Evolutionary conservation across 73 alveolate genomes (phyloP).

Genomic region (Uronychia binucleata): DNA sequence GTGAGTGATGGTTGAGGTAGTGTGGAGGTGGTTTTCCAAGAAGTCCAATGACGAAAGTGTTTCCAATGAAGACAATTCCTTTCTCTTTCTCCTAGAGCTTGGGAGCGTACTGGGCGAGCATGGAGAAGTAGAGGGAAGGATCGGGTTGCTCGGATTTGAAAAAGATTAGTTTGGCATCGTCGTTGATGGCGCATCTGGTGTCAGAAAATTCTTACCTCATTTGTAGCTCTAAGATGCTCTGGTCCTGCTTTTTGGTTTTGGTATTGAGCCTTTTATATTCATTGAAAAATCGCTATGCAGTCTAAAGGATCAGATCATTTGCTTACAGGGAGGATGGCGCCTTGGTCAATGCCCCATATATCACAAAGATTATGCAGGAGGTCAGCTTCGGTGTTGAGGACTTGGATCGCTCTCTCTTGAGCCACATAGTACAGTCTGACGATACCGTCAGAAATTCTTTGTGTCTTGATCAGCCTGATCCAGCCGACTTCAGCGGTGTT

Average conservation of each 20-base stretch:
- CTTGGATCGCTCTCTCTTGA: constrained; percentile 92
- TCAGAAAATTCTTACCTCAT: constrained; percentile 56
- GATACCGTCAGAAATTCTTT: constrained; percentile 98
- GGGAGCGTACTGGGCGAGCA: constrained; percentile 62
- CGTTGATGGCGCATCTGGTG: constrained; percentile 10
- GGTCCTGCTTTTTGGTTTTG: constrained; percentile 71
- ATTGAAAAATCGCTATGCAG: constrained; percentile 92
- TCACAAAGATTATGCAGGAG: constrained; percentile 75
- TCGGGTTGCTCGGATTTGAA: constrained; percentile 70
- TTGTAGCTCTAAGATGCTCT: constrained; percentile 79
- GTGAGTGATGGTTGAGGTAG: no score
- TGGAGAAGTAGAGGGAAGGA: constrained; percentile 78
- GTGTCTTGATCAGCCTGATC: constrained; percentile 89
- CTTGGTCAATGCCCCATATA: constrained; percentile 89
- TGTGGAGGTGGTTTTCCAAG: constrained; percentile 68
- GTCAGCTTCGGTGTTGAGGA: constrained; percentile 79
- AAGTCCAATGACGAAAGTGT: constrained; percentile 74
- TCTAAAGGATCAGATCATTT: constrained; percentile 19
- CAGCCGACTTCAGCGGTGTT: constrained; percentile 98
- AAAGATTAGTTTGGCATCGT: constrained; percentile 13
- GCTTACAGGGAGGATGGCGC: constrained; percentile 70
- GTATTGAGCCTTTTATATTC: constrained; percentile 85
- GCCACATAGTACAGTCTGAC: constrained; percentile 98
- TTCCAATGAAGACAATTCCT: constrained; percentile 73
- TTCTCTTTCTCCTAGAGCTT: constrained; percentile 47